A percentile compares a stretch with the other conserved stretches of the same genome.
Evolutionary conservation across 805 yeast species (phyloP).

Genomic region (Saturnispora hagleri): DNA sequence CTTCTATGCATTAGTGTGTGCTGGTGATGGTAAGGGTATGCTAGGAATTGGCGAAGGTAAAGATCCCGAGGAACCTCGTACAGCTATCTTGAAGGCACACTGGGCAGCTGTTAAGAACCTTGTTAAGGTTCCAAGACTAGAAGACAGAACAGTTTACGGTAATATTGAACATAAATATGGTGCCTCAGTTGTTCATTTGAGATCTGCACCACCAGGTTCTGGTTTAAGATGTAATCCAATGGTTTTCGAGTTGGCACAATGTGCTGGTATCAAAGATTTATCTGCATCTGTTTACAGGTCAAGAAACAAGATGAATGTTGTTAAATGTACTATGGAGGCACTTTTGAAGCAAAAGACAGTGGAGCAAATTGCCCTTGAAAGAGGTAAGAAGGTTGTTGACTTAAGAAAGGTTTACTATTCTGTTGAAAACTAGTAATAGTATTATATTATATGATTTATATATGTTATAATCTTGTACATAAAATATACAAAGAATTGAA

Average conservation of each 20-base stretch:
- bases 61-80: constrained; percentile 64
- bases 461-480: constrained; percentile 1
- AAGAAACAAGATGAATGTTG: constrained; percentile 90
- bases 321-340: constrained; percentile 83
- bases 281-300: constrained; percentile 88
- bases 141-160: constrained; percentile 84
- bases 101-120: constrained; percentile 91
- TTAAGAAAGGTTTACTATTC: constrained; percentile 79
- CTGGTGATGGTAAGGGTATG: constrained; percentile 90
- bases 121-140: constrained; percentile 74
- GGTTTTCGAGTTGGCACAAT: constrained; percentile 82
- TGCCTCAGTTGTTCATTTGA: constrained; percentile 72
- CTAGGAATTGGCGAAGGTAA: constrained; percentile 94
- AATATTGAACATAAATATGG: constrained; percentile 76
- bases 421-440: constrained; percentile 11
- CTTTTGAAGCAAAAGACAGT: constrained; percentile 67
- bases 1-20: constrained; percentile 76
- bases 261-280: constrained; percentile 90
- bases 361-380: constrained; percentile 78
- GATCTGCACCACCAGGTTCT: constrained; percentile 87
- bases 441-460: neutral
- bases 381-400: constrained; percentile 94
- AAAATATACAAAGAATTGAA: neutral
- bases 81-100: constrained; percentile 75
- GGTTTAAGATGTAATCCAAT: constrained; percentile 89